Base-by-base conservation (phyloP, 2,329 filamentous ascomycete species). In the Claviceps pazoutovae region DNA sequence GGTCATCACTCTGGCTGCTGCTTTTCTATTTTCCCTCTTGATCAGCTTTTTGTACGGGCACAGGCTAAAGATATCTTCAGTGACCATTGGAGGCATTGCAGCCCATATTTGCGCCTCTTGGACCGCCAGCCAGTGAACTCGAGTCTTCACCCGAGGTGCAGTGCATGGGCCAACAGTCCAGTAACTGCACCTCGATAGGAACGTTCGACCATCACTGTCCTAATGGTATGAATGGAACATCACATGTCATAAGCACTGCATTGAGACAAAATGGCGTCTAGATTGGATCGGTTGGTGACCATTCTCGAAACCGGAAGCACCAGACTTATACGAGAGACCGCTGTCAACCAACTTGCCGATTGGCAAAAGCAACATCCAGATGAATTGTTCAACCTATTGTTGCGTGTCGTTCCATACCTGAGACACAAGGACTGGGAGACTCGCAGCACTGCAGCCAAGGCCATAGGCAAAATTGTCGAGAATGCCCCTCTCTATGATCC, bases 321-420 rank as follows among this genome's bases (percentile, higher is more conserved):
- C 55, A 84, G 86, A 65, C 76, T 98, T 59, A 97, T 98, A 65
- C 84, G 94, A 59, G 95, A 96, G 64, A 98, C 93, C 56, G 94
- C 93, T 56, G 93, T 95, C 56, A 89, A 94, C 64, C 93, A 98
- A 71, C 78, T 98, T 56, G 93, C 90, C 56, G 93, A 98, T 70
- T 93, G 95, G 68, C 94, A 98, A 70, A 97, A 96, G 66, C 87
- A 93, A 67, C 93, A 97, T 62, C 93, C 93, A 0, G 91, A 98
- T 70, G 94, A 98, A 67, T 75, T 98, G 1, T 97, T 97, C 71
- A 96, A 97, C 64, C 78, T 98, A 6, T 77, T 98, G 13, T 91
- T 88, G 34, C 79, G 91, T 55, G 90, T 98, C 36, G 83, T 98
- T n/a, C 91, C 93, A 1, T 98, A 96, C 67, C 76, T 98, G 34